phyloP scores from a whole-genome alignment of 768 basidiomycete genomes.

The Russula sp. region DNA sequence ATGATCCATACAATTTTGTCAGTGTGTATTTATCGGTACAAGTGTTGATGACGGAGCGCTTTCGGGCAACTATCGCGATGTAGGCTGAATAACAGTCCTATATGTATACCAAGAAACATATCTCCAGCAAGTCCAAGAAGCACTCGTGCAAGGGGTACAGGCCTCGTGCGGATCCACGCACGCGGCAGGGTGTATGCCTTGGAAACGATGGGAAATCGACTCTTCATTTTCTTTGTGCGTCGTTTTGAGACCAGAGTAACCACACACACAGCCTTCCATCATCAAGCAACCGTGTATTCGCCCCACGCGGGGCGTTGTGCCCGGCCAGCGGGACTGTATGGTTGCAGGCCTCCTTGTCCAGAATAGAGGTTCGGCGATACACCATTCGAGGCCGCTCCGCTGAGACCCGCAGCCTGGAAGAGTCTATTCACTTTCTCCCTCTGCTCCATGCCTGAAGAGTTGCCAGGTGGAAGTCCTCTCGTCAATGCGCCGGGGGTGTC shows the following conservation, averaged over 20 bases:
- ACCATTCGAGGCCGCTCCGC: background rate
- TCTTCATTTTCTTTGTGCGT: background rate
- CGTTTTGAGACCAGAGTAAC: background rate
- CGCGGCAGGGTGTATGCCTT: background rate
- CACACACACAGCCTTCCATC: background rate
- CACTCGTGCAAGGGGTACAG: background rate
- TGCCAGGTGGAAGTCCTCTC: background rate
- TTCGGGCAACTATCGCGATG: background rate
- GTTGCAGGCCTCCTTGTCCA: constrained; percentile 33
- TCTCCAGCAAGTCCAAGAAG: background rate
- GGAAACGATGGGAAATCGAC: background rate
- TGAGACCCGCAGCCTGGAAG: background rate
- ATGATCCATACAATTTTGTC: background rate
- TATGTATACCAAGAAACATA: background rate
- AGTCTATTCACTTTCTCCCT: background rate
- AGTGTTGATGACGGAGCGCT: background rate
- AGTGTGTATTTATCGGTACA: background rate
- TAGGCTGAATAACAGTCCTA: background rate
- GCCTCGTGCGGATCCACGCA: background rate
- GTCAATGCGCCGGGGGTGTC: background rate
- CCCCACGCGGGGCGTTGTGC: background rate
- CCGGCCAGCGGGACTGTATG: background rate
- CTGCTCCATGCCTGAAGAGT: background rate
- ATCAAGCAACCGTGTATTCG: background rate
- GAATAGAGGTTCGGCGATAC: constrained; percentile 32